Percentiles rank a stretch among this genome's conserved stretches.
These are phyloP conservation scores for Apiotrichum gamsii DNA, from an alignment of 1,284 basidiomycete genomes.

Conservation along the genomic window DNA sequence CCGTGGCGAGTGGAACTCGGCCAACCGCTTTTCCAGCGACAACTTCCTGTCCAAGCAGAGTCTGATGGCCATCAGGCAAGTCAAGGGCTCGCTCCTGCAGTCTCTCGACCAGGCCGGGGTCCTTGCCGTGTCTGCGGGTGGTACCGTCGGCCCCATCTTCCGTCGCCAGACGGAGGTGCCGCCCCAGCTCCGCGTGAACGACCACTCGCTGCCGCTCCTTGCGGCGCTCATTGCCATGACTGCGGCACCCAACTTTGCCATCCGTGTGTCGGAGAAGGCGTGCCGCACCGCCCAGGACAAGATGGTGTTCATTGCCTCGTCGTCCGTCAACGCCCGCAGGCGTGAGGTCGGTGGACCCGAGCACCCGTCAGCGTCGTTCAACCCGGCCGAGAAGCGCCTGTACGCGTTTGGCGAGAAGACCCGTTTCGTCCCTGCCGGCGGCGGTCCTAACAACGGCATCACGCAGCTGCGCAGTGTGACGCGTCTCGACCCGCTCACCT, in stretches of 20 bases:
- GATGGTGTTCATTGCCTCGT: slow-evolving; percentile 62
- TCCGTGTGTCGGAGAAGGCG: slow-evolving; percentile 65
- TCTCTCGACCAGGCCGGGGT: slow-evolving; percentile 75
- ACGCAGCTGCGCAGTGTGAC: slow-evolving; percentile 66
- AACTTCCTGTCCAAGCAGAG: slow-evolving; percentile 88
- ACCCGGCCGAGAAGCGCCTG: slow-evolving; percentile 63
- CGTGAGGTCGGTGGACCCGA: slow-evolving; percentile 53
- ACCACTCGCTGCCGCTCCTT: slow-evolving; percentile 69
- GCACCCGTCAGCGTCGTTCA: slow-evolving; percentile 46
- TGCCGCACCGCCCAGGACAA: slow-evolving; percentile 80
- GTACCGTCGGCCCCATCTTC: slow-evolving; percentile 34
- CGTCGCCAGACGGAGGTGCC: slow-evolving; percentile 51
- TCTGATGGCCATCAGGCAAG: slow-evolving; percentile 73
- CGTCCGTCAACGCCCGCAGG: slow-evolving; percentile 77
- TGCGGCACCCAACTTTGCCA: slow-evolving; percentile 87
- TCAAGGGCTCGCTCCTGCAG: slow-evolving; percentile 74
- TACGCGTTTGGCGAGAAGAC: slow-evolving; percentile 82
- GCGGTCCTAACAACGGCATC: slow-evolving; percentile 33
- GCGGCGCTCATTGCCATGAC: slow-evolving; percentile 81
- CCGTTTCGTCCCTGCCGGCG: slow-evolving; percentile 54
- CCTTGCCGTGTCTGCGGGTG: slow-evolving; percentile 67
- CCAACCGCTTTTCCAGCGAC: slow-evolving; percentile 71
- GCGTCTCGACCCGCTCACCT: slow-evolving; percentile 80
- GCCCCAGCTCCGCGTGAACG: slow-evolving; percentile 65
- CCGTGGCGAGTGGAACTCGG: slow-evolving; percentile 57